Evolutionary conservation across 1,139 yeast species (phyloP).

Genomic region (Nakaseomyces kungkrabaensis): DNA sequence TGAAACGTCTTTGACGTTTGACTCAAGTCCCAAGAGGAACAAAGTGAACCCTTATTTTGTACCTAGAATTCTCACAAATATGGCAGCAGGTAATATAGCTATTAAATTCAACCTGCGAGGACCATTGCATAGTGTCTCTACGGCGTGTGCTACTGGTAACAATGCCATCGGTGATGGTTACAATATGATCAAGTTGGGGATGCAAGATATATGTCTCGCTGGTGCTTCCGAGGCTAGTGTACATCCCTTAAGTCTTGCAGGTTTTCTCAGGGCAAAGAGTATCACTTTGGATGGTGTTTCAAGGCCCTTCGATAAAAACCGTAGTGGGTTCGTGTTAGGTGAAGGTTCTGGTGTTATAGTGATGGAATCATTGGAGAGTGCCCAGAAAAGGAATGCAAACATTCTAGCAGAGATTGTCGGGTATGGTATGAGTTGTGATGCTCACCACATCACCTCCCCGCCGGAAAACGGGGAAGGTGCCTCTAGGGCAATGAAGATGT

Average conservation of each 20-base stretch:
- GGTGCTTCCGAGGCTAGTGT: slow-evolving; percentile 88
- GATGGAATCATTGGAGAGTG: slow-evolving; percentile 71
- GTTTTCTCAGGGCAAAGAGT: slow-evolving; percentile 84
- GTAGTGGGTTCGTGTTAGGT: slow-evolving; percentile 86
- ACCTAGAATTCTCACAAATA: slow-evolving; percentile 74
- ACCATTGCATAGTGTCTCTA: slow-evolving; percentile 78
- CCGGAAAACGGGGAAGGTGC: slow-evolving; percentile 79
- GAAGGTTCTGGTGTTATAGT: slow-evolving; percentile 86
- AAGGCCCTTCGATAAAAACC: slow-evolving; percentile 70
- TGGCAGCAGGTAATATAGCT: slow-evolving; percentile 92
- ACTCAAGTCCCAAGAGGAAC: slow-evolving; percentile 39
- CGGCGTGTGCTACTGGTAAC: slow-evolving; percentile 96
- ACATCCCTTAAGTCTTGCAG: slow-evolving; percentile 82
- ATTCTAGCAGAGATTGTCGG: slow-evolving; percentile 80
- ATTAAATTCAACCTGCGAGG: slow-evolving; percentile 70
- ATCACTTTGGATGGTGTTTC: slow-evolving; percentile 59
- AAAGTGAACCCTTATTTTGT: slow-evolving; percentile 77
- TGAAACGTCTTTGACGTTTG: slow-evolving; percentile 45
- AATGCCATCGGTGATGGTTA: slow-evolving; percentile 91
- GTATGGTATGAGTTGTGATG: slow-evolving; percentile 88
- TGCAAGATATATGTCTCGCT: slow-evolving; percentile 79
- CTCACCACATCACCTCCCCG: slow-evolving; percentile 90
- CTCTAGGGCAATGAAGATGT: slow-evolving; percentile 67
- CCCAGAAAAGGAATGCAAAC: slow-evolving; percentile 48
- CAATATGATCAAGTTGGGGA: slow-evolving; percentile 67